Evolutionary conservation across 371 early-diverging fungal genomes (phyloP), one percentile per base, ranked within the genome.

Genomic region (Mortierella sp.): DNA sequence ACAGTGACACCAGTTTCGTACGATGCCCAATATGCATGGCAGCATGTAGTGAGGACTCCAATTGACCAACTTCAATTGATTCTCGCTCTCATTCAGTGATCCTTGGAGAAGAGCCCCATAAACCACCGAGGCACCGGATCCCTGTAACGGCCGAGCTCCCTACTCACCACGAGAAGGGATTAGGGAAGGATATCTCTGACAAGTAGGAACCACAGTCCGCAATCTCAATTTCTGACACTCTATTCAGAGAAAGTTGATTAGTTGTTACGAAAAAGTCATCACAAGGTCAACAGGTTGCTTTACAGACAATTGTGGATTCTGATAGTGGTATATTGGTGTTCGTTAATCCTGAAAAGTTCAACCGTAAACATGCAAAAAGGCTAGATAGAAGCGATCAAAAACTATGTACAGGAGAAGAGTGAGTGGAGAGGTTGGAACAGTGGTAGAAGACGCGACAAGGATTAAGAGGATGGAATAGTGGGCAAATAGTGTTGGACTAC

Each of bases 121-220:
- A 42, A n/a, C 58, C 70, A 18, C 30, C 46, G 28, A 54, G 41
- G 19, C 23, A 48, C 18, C 14, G 21, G 18, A 14, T 23, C 51
- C 23, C 48, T 14, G 26, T 57, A 26, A 19, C 56, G 14, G 50
- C 42, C 38, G 70, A 70, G 19, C 43, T 70, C 24, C 26, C 63
- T 58, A 49, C 58, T 14, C 58, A 62, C 38, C 58, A 63, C 39
- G 54, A 62, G 39, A 54, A 54, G 21, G 59, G 58, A 9, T 30
- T 58, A 18, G 70, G 58, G 23, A 55, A 26, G 34, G 58, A 69
- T 12, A 39, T 4, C 4, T 46, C 47, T 24, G 26, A 52, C 12
- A 47, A 48, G 31, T 60, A 59, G 27, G 28, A 52, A 14, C 59
- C 53, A 28, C 46, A 57, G n/a, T n/a, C n/a, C n/a, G 24, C 38